Conservation (phyloP, 2,329 filamentous ascomycete genomes). For the Huntiella savannae region DNA sequence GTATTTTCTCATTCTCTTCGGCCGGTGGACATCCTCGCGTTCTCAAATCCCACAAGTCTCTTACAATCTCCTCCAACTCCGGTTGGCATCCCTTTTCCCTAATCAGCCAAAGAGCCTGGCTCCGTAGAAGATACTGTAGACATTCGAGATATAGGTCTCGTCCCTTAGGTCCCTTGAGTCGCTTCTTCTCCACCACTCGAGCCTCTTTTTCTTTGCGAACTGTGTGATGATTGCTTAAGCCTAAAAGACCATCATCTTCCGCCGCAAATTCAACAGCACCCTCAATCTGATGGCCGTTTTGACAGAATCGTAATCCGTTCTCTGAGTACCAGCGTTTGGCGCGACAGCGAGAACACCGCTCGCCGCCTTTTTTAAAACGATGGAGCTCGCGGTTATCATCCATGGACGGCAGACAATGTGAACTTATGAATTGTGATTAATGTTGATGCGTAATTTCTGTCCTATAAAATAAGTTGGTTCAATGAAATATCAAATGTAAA, state of each 20-base stretch:
- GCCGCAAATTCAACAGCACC: slow-evolving; percentile 38
- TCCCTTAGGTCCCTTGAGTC: slow-evolving; percentile 47
- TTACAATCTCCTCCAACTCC: slow-evolving; percentile 61
- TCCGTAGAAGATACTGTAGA: slow-evolving; percentile 67
- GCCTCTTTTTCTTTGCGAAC: slow-evolving; percentile 24
- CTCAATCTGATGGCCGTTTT: slow-evolving; percentile 62
- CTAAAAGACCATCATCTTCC: slow-evolving; percentile 53
- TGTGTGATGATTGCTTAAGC: slow-evolving; percentile 27
- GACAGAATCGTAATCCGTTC: slow-evolving; percentile 60
- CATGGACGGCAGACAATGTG: slow-evolving; percentile 17
- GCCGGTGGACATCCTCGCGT: slow-evolving; percentile 23
- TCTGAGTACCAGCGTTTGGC: slow-evolving; percentile 54
- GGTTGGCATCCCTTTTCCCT: slow-evolving; percentile 42
- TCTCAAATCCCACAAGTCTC: slow-evolving; percentile 70
- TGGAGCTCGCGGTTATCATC: slow-evolving; percentile 24
- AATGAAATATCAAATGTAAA: too few species aligned
- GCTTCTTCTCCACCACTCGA: slow-evolving; percentile 33
- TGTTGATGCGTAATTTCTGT: too few species aligned
- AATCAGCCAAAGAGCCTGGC: slow-evolving; percentile 60
- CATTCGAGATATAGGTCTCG: slow-evolving; percentile 65
- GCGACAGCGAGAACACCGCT: slow-evolving; percentile 46
- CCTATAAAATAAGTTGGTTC: too few species aligned
- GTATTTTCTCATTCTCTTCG: not conserved
- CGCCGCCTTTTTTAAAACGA: slow-evolving; percentile 29
- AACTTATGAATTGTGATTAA: too few species aligned